Conservation (phyloP, 1,139 yeast species). For the Chernovozyma sophiae-reginae region DNA sequence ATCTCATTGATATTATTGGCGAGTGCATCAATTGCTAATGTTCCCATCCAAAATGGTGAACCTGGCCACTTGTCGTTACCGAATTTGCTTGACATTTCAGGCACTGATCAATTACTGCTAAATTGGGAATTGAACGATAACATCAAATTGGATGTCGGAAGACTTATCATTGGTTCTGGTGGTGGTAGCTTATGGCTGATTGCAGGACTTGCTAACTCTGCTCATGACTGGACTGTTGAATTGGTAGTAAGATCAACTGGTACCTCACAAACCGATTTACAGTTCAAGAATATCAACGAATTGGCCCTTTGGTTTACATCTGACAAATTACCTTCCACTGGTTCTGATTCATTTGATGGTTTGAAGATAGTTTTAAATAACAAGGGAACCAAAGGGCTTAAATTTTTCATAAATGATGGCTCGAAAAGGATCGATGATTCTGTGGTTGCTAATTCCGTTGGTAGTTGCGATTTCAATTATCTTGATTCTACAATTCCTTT, state of each 20-base stretch:
- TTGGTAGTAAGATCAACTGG: slow-evolving; percentile 59
- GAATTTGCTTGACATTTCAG: slow-evolving; percentile 22
- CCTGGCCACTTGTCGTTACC: slow-evolving; percentile 32
- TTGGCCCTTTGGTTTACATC: slow-evolving; percentile 48
- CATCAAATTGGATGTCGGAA: slow-evolving; percentile 33
- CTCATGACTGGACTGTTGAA: slow-evolving; percentile 56
- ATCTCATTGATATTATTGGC: background rate
- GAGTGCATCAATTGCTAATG: background rate
- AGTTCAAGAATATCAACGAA: slow-evolving; percentile 38
- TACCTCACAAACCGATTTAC: slow-evolving; percentile 19
- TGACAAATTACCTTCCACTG: slow-evolving; percentile 17
- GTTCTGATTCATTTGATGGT: slow-evolving; percentile 62
- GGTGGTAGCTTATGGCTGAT: slow-evolving; percentile 52
- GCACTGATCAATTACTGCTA: slow-evolving; percentile 18
- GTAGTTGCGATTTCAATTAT: slow-evolving; percentile 54
- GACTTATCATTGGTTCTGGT: slow-evolving; percentile 31
- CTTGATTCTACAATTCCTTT: slow-evolving; percentile 68
- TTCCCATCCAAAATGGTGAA: background rate
- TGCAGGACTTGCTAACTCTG: slow-evolving; percentile 24
- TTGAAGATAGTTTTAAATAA: slow-evolving; percentile 52
- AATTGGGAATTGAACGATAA: slow-evolving; percentile 29
- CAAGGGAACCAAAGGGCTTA: slow-evolving; percentile 47
- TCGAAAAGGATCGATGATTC: slow-evolving; percentile 22
- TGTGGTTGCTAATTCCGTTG: slow-evolving; percentile 35
- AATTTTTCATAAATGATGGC: slow-evolving; percentile 58